Base-by-base conservation (phyloP, 2,329 filamentous ascomycete species). In the Sporothrix mexicana region DNA sequence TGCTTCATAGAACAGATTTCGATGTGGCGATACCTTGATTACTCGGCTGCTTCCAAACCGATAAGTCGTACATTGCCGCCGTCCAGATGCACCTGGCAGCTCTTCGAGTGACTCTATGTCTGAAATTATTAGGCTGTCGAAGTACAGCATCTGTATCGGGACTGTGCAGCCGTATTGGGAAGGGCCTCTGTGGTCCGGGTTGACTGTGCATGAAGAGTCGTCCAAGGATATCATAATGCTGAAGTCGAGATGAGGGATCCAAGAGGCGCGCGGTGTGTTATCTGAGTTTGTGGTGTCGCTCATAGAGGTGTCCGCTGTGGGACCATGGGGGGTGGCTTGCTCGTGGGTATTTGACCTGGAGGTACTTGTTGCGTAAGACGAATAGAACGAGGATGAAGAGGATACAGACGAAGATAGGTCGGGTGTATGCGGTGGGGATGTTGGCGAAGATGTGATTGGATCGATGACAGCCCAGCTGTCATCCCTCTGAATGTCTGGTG, bases 1-100 rank as follows among this genome's bases (percentile, higher is more conserved):
- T 23, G 64, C 62, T 43, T 72, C 71, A 43, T 72, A 72, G 1
- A 62, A 6, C 7, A 72, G 23, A 25, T 25, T 69, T 8, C 25
- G 20, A 36, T 72, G 71, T 6, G 62, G 71, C 15, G 71, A 72
- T 12, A 72, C 25, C 23, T 72, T 72, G 49, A 72, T 53, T 15
- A 69, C 71, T 6, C 59, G 64, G 23, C 41, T 15, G 7, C 25
- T 13, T 3, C 51, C 71, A 12, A 72, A 51, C 15, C 64, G 51
- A 43, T 72, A 69, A 15, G 20, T 59, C 43, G 15, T 53, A 20
- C 15, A 69, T 23, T 69, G 62, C 5, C 71, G 71, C 41, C 71
- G 62, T 23, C 71, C 71, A 23, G 71, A 72, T 4, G 62, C 57
- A 17, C 71, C 71, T 1, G 51, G 55, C 23, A 72, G 62, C 53